Percentiles rank a stretch among this genome's conserved stretches.
phyloP scores from a whole-genome alignment of 83 land plant species.

The Thuja plicata region DNA sequence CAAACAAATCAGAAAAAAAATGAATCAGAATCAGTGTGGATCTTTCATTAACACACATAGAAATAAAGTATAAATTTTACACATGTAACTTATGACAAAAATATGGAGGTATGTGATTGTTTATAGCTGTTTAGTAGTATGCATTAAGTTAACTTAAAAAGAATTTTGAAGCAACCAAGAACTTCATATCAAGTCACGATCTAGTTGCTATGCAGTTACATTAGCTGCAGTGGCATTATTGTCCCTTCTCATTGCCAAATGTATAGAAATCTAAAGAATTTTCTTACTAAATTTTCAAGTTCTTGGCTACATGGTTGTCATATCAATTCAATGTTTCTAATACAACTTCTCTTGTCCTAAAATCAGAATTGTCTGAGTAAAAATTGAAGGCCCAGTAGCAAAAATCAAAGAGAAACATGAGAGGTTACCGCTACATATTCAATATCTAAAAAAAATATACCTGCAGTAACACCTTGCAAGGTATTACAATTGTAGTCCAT shows the following conservation, averaged over 20 bases:
- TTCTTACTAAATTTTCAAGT: neutral
- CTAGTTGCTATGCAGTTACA: neutral
- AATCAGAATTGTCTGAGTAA: neutral
- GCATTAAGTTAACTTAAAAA: neutral
- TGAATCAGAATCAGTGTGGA: too few relatives aligned
- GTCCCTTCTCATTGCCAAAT: neutral
- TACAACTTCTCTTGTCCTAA: neutral
- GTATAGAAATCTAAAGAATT: neutral
- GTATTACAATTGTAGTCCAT: constrained; percentile 1
- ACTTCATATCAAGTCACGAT: neutral
- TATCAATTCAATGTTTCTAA: neutral
- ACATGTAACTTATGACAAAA: neutral
- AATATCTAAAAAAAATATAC: neutral
- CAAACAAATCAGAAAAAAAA: too few relatives aligned
- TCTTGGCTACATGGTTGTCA: neutral
- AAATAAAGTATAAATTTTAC: too few relatives aligned
- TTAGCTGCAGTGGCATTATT: neutral
- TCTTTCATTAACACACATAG: too few relatives aligned
- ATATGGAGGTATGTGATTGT: neutral
- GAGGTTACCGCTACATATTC: neutral
- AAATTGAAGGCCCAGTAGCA: neutral
- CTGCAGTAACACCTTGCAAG: constrained; percentile 2
- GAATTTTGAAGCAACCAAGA: neutral
- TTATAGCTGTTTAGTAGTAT: neutral
- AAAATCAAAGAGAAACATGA: neutral